These are phyloP conservation scores for Cystobasidiaceae sp. DNA, from an alignment of 1,284 basidiomycete species.

Conservation along the genomic window DNA sequence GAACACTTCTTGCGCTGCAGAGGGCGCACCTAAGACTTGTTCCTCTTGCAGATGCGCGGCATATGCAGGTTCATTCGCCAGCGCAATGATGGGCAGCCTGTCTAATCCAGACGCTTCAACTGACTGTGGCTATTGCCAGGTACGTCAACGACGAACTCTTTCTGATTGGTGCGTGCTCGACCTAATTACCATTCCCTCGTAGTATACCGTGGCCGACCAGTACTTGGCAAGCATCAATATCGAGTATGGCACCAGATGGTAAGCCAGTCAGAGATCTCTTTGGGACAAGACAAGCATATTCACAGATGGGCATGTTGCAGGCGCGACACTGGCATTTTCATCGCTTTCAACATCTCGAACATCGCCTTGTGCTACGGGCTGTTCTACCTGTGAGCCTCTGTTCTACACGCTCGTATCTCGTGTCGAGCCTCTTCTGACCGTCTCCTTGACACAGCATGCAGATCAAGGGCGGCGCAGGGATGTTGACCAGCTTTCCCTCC, in stretches of 20 bases:
- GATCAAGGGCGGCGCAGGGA: neutral
- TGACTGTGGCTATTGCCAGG: slow-evolving; percentile 42
- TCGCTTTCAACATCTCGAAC: slow-evolving; percentile 14
- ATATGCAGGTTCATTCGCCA: slow-evolving; percentile 14
- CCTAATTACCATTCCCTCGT: no score
- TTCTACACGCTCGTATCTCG: no score
- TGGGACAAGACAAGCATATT: neutral
- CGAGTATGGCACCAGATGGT: slow-evolving; percentile 12
- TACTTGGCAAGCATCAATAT: slow-evolving; percentile 16
- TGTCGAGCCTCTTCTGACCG: no score
- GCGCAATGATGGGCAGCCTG: slow-evolving; percentile 46
- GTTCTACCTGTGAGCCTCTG: slow-evolving; percentile 7
- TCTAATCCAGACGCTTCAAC: slow-evolving; percentile 41
- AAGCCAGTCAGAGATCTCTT: neutral
- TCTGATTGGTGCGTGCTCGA: no score
- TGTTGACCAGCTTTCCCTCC: neutral
- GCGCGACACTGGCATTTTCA: slow-evolving; percentile 22
- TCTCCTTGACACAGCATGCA: neutral
- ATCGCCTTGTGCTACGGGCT: slow-evolving; percentile 13
- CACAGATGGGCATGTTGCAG: neutral
- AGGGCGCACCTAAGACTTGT: neutral
- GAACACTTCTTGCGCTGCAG: neutral
- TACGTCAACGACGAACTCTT: no score
- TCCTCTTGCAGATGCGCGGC: neutral
- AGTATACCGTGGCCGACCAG: slow-evolving; percentile 16